A percentile compares a stretch with the other conserved stretches of the same genome.
phyloP scores from a whole-genome alignment of 306 rosid species.

The Vigna reflexopilosa region DNA sequence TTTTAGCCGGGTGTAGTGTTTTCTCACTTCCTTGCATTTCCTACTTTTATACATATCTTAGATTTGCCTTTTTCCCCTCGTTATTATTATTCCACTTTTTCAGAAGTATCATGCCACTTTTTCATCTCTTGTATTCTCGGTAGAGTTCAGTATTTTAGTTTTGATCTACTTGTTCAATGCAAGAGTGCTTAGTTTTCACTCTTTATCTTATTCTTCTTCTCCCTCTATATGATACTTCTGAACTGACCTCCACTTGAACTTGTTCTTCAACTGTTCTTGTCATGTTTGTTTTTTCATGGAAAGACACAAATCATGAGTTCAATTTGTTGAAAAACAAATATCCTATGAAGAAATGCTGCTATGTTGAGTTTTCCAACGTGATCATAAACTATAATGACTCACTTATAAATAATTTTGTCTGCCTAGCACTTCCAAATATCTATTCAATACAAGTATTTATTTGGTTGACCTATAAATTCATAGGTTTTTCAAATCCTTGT shows the following conservation, averaged over 20 bases:
- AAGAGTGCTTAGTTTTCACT: background rate
- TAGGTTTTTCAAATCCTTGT: background rate
- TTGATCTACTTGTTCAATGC: background rate
- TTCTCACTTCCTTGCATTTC: conserved; percentile 40
- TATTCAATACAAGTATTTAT: background rate
- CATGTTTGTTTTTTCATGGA: too few species aligned
- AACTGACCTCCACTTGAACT: too few species aligned
- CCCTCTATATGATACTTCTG: too few species aligned
- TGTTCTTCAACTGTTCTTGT: too few species aligned
- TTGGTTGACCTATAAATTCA: background rate
- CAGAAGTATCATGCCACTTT: background rate
- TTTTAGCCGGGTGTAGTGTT: conserved; percentile 52
- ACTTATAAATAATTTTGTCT: background rate
- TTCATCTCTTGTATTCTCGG: background rate
- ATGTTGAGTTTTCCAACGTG: too few species aligned
- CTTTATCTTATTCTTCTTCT: background rate
- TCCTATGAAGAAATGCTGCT: too few species aligned
- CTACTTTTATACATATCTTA: conserved; percentile 42
- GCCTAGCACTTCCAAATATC: background rate
- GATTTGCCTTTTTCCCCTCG: background rate
- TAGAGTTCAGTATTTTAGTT: background rate
- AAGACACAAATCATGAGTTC: background rate
- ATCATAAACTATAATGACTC: background rate
- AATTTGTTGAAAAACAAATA: background rate
- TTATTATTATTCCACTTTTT: too few species aligned